Evolutionary conservation across 257 asterid genomes (phyloP).

Genomic region (Nicotiana benthamiana): DNA sequence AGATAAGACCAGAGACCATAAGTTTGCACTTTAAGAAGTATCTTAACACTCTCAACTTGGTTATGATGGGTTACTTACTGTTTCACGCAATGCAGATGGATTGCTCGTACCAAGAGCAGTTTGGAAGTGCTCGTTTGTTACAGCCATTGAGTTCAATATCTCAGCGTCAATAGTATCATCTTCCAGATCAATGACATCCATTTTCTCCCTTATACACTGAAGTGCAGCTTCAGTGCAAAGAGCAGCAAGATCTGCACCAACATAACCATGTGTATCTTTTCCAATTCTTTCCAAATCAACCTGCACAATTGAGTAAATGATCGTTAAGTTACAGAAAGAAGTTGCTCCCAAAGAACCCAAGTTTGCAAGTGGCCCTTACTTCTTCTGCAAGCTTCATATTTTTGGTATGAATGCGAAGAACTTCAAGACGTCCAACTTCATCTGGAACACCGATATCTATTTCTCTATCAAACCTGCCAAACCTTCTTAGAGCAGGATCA

Average conservation of each 20-base stretch:
- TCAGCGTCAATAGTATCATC: constrained; percentile 57
- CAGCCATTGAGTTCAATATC: constrained; percentile 52
- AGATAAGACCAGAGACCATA: background rate
- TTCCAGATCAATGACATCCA: constrained; percentile 58
- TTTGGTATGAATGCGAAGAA: constrained; percentile 55
- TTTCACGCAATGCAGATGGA: constrained; percentile 54
- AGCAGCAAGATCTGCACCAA: constrained; percentile 59
- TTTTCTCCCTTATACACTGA: constrained; percentile 53
- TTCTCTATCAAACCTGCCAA: constrained; percentile 61
- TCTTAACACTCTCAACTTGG: background rate
- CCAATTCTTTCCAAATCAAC: constrained; percentile 46
- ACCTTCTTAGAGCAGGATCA: constrained; percentile 53
- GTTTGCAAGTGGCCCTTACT: constrained; percentile 18
- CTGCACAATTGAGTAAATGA: constrained; percentile 18
- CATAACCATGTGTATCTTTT: constrained; percentile 49
- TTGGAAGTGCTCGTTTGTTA: constrained; percentile 46
- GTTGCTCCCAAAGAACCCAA: background rate
- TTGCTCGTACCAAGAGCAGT: constrained; percentile 54
- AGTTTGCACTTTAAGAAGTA: background rate
- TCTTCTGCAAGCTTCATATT: constrained; percentile 55
- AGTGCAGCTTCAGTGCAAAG: constrained; percentile 62
- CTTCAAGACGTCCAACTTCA: constrained; percentile 59
- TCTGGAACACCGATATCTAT: constrained; percentile 60
- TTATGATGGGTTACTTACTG: constrained; percentile 22
- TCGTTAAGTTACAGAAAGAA: background rate